These are phyloP conservation scores for Eutypella sp. DNA, from an alignment of 2,329 filamentous ascomycete species.

Conservation along the genomic window DNA sequence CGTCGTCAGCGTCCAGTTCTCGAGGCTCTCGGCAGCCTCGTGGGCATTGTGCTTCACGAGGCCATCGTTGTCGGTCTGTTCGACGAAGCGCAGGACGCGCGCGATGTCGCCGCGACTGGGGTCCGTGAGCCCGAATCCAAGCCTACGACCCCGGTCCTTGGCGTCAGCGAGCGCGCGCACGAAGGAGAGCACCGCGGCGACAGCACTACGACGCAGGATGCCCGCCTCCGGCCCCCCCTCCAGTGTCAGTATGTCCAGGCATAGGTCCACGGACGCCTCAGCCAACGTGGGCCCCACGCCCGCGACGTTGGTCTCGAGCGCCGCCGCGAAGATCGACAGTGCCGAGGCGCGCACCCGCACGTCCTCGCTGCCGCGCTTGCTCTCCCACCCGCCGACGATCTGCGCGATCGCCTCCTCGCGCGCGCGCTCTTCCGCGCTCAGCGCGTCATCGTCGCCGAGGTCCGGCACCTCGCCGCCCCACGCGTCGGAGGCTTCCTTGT, in stretches of 20 bases:
- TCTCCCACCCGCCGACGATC: slow-evolving; percentile 65
- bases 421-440: slow-evolving; percentile 35
- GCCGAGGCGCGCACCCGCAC: slow-evolving; percentile 65
- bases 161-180: slow-evolving; percentile 54
- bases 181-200: slow-evolving; percentile 58
- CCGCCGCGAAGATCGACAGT: slow-evolving; percentile 57
- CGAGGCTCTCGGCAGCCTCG: slow-evolving; percentile 62
- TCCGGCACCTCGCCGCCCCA: slow-evolving; percentile 51
- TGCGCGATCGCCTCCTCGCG: slow-evolving; percentile 48
- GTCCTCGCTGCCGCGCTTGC: slow-evolving; percentile 62
- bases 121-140: slow-evolving; percentile 51
- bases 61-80: slow-evolving; percentile 60
- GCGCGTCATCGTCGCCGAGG: slow-evolving; percentile 13
- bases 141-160: slow-evolving; percentile 37
- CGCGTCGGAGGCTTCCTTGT: slow-evolving; percentile 45
- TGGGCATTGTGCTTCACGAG: slow-evolving; percentile 62
- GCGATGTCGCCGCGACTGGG: slow-evolving; percentile 57
- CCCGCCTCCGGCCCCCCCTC: slow-evolving; percentile 56
- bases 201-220: slow-evolving; percentile 63
- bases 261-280: slow-evolving; percentile 56
- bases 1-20: slow-evolving; percentile 54
- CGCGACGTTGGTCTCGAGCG: slow-evolving; percentile 55
- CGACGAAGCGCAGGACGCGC: slow-evolving; percentile 59
- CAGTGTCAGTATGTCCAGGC: slow-evolving; percentile 56
- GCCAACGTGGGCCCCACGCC: slow-evolving; percentile 50